Conservation (phyloP, 2,329 filamentous ascomycete species). For the Acephala macrosclerotiorum region DNA sequence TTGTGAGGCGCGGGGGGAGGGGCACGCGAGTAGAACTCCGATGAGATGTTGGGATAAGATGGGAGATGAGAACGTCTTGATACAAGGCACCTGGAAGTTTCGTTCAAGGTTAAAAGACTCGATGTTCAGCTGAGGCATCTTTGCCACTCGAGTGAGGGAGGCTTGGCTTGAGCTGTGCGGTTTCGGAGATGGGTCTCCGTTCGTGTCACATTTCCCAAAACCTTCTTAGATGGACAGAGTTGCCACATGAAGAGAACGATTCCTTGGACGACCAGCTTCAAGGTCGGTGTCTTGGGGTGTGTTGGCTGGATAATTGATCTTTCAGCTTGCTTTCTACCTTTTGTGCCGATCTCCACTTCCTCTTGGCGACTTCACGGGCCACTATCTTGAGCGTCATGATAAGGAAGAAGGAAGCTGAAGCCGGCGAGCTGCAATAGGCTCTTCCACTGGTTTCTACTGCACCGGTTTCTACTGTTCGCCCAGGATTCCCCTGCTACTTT, state of each 20-base stretch:
- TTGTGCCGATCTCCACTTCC: not conserved
- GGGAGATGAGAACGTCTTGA: not conserved
- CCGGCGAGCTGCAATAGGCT: not conserved
- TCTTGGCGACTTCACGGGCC: not conserved
- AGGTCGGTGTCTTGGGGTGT: not conserved
- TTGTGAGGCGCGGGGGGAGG: not conserved
- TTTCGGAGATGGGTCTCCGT: not conserved
- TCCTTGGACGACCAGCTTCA: not conserved
- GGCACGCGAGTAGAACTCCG: slow-evolving; percentile 6
- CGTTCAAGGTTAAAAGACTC: not conserved
- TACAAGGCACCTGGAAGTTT: not conserved
- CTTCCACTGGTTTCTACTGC: not conserved
- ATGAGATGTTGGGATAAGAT: not conserved
- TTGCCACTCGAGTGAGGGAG: slow-evolving; percentile 2
- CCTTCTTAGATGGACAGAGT: not conserved
- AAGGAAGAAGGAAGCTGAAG: not conserved
- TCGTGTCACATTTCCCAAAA: not conserved
- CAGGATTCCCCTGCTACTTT: not conserved
- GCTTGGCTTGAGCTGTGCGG: not conserved
- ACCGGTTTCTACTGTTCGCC: not conserved
- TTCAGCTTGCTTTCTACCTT: not conserved
- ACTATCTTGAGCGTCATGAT: not conserved
- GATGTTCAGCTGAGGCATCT: not conserved
- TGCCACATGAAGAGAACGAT: slow-evolving; percentile 5
- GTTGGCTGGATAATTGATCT: no score